Conservation (phyloP, 2,329 filamentous ascomycete species). For the Alternaria gansuensis region DNA sequence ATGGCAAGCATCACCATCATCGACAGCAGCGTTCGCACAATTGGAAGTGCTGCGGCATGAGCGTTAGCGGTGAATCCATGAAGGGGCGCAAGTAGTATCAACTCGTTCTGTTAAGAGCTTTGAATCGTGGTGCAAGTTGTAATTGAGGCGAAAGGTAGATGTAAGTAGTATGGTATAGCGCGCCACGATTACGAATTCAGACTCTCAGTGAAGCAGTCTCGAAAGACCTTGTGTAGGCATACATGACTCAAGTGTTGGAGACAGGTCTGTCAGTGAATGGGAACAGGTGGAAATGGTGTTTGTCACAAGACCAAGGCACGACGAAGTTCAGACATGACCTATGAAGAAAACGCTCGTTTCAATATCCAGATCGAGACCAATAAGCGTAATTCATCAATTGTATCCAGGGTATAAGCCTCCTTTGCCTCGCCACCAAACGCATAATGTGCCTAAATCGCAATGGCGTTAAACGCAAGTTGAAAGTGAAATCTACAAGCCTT, state of each 20-base stretch:
- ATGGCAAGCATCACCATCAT: not conserved
- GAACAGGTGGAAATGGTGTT: not conserved
- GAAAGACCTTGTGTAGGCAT: not conserved
- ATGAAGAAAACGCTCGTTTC: not conserved
- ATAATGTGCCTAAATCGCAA: not conserved
- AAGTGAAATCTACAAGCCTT: no score
- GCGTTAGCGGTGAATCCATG: no score
- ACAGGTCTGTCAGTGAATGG: not conserved
- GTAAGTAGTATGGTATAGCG: not conserved
- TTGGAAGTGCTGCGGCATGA: no score
- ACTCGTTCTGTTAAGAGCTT: no score
- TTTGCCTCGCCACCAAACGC: constrained; percentile 1
- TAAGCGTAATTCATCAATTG: not conserved
- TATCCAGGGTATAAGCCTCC: constrained; percentile 20
- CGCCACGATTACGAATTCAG: not conserved
- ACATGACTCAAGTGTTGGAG: not conserved
- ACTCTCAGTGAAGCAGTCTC: not conserved
- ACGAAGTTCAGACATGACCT: not conserved
- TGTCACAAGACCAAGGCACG: not conserved
- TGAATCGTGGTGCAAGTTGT: no score
- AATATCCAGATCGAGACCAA: not conserved
- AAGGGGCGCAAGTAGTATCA: no score
- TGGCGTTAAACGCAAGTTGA: no score
- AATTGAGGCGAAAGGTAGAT: not conserved
- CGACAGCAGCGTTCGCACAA: not conserved